phyloP scores from a whole-genome alignment of 176 grass and related monocot species.

The Aechmea fasciata region DNA sequence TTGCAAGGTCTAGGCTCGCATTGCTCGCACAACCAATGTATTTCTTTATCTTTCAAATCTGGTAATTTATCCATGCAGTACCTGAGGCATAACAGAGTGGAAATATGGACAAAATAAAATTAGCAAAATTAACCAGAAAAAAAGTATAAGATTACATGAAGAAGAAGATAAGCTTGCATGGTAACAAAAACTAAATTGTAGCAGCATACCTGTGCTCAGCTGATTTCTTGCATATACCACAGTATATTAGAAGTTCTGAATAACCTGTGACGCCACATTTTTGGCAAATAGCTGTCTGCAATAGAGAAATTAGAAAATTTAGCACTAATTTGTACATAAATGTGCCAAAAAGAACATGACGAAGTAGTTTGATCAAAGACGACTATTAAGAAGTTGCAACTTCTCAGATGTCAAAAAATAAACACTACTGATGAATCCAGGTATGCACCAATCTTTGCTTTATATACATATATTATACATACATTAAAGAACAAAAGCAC shows the following conservation, averaged over 20 bases:
- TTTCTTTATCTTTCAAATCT: background rate
- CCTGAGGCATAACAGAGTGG: conserved; percentile 7
- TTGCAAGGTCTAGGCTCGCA: conserved; percentile 2
- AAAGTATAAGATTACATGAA: background rate
- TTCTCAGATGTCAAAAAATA: no score
- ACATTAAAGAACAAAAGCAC: no score
- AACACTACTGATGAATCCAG: no score
- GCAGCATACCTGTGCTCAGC: conserved; percentile 23
- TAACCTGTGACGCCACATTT: conserved; percentile 26
- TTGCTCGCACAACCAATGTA: conserved; percentile 19
- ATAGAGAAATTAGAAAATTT: background rate
- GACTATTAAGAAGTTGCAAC: no score
- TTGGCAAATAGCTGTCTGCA: conserved; percentile 29
- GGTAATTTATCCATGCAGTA: conserved; percentile 26
- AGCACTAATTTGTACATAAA: background rate
- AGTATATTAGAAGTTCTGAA: conserved; percentile 13
- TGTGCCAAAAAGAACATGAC: no score
- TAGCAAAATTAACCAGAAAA: background rate
- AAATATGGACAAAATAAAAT: background rate
- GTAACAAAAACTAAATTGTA: background rate
- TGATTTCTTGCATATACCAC: conserved; percentile 12
- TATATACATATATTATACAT: no score
- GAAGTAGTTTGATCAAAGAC: no score
- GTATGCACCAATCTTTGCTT: no score
- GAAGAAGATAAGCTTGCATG: background rate